These are phyloP conservation scores for Lasiodiplodia citricola DNA, from an alignment of 2,329 filamentous ascomycete genomes.

Conservation along the genomic window DNA sequence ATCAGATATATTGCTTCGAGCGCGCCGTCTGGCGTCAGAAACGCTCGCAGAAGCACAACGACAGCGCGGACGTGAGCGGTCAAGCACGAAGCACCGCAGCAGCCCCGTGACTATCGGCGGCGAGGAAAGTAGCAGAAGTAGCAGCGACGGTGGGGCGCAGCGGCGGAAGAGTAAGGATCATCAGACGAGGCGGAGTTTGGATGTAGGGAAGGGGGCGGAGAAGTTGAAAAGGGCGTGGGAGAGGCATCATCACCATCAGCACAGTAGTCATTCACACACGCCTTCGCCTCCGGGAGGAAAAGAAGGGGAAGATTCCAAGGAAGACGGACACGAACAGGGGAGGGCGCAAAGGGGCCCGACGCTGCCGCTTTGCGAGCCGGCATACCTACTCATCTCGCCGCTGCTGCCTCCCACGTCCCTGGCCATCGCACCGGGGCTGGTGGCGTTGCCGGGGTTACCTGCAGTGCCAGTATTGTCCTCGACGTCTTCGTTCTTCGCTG, in stretches of 20 bases:
- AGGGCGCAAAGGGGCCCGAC: neutral
- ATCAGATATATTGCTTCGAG: conserved; percentile 69
- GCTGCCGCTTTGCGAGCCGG: conserved; percentile 23
- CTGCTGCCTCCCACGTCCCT: conserved; percentile 51
- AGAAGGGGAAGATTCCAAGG: neutral
- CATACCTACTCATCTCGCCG: conserved; percentile 55
- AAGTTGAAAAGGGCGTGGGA: conserved; percentile 6
- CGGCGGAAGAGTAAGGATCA: conserved; percentile 37
- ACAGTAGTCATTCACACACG: neutral
- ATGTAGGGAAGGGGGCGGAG: neutral
- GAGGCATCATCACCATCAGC: neutral
- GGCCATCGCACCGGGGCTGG: conserved; percentile 37
- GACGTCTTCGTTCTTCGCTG: neutral
- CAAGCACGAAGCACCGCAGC: conserved; percentile 28
- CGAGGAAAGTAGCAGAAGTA: conserved; percentile 47
- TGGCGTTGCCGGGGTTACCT: neutral
- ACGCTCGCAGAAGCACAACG: conserved; percentile 57
- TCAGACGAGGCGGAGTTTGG: neutral
- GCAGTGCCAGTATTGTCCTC: neutral
- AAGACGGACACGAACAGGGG: neutral
- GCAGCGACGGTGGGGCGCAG: conserved; percentile 35
- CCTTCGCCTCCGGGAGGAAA: neutral
- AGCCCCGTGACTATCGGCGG: conserved; percentile 49
- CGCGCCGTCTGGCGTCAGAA: conserved; percentile 69
- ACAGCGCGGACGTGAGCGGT: conserved; percentile 39